Base-by-base conservation (phyloP, 768 basidiomycete species). In the Leccinum longicurvipes region DNA sequence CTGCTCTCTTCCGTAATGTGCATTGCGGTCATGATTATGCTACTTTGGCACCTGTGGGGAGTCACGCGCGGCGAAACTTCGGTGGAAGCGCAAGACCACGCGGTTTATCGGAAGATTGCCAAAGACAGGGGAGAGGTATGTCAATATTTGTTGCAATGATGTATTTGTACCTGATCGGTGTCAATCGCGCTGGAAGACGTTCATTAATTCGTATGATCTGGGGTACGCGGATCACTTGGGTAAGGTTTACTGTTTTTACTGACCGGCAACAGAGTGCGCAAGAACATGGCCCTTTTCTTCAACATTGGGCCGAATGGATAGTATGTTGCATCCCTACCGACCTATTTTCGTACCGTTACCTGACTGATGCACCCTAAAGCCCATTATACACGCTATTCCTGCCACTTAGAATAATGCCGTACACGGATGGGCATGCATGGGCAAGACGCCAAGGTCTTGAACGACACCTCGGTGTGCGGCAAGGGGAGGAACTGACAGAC, bases 171-270 rank as follows among this genome's bases (percentile, higher is more conserved):
- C 31, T 42, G 15, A 50, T 29, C 17, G 31, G 42, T 25, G 39
- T 34, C 44, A 12, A 58, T 45, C 32, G 44, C 23, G 28, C 25
- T 58, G 12, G 9, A 36, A 91, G 90, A 76, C 75, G 1, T 98
- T 94, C 64, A 78, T 92, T 11, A 98, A 98, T 64, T 93, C 89
- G 2, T 99, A 93, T 67, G 91, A 98, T 68, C 74, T 96, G 4
- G 96, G 94, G 82, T 87, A 67, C 41, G 79, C 65, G 25, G 11
- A 51, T 54, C 25, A 7, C 19, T 51, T 54, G n/a, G 12, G 14
- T n/a, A 9, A 24, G 23, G 14, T 47, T 45, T 45, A 21, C 17
- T 25, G 8, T 29, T 21, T 15, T 29, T 11, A 28, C 59, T 10
- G 34, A 54, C 15, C 10, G 7, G 21, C 4, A 9, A 39, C 45